Evolutionary conservation across 495 filamentous ascomycete genomes (phyloP), one percentile per base, ranked within the genome.

Genomic region (Neurospora hispaniola): DNA sequence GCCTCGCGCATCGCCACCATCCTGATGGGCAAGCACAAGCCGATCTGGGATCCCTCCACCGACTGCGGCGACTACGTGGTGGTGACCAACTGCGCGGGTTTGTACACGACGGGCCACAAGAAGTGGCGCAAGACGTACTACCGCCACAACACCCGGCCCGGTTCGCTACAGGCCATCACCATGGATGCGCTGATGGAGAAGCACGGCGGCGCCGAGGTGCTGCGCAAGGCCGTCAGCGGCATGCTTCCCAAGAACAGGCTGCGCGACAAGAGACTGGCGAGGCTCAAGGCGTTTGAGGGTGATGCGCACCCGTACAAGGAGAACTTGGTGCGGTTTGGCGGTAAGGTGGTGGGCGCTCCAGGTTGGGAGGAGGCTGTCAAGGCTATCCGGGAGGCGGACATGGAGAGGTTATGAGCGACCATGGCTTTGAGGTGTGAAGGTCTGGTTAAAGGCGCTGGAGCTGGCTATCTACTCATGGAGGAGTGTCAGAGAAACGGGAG

Each of bases 21-120:
- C 73, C 90, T 99, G 35, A 98, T 98, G 96, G 96, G 96, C 82
- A 99, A 99, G 87, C 91, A 98, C 87, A 99, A 99, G 83, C 96
- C 96, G 16, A 98, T 97, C 84, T 99, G 90, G 84, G 93, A 98
- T 81, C 96, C 93, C 23, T 89, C 91, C 73, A 97, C 96, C 71
- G 96, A 99, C 87, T 98, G 96, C 87, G 96, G 96, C 73, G 96
- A 99, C 89, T 99, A 99, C 82, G 95, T 99, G 6, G 96, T 99
- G 0, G 95, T 94, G 7, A 91, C 91, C 41, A 90, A 92, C 77
- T 99, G 96, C 86, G 88, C 90, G 70, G 90, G 93, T 73, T 87
- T 99, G 44, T 90, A 92, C 83, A 91, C 89, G 23, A 98, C 96
- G 42, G 96, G 96, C 75, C 92, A 91, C 83, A 99, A 99, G 86